Conservation (phyloP, 2,329 filamentous ascomycete genomes). For the Passalora sequoiae region DNA sequence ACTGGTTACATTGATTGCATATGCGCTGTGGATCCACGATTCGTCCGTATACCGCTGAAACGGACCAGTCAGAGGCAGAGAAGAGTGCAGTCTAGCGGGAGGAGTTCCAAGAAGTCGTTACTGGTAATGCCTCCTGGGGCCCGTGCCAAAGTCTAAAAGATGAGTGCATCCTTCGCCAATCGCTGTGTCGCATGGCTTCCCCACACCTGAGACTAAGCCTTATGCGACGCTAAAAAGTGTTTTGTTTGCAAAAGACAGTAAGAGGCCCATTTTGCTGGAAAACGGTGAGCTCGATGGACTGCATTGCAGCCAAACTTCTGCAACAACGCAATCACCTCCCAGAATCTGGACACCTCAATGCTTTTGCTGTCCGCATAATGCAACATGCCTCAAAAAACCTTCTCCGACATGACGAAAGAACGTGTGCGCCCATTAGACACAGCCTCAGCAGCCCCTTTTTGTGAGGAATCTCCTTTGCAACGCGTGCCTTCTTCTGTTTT, state of each 20-base stretch:
- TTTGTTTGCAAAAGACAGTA: neutral
- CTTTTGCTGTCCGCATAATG: neutral
- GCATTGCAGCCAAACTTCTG: constrained; percentile 5
- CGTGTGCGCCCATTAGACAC: neutral
- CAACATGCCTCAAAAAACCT: no score
- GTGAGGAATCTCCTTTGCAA: neutral
- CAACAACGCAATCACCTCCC: neutral
- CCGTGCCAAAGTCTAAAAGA: no score
- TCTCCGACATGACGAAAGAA: neutral
- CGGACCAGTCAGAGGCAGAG: constrained; percentile 12
- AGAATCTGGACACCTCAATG: no score
- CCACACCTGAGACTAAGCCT: constrained; percentile 13
- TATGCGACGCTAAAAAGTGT: constrained; percentile 17
- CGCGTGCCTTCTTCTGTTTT: neutral
- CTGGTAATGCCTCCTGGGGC: no score
- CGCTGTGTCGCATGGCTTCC: constrained; percentile 7
- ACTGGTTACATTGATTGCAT: neutral
- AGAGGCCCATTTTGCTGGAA: constrained; percentile 9
- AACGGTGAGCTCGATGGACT: constrained; percentile 8
- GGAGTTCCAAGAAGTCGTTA: no score
- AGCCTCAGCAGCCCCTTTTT: neutral
- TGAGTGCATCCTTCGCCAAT: no score
- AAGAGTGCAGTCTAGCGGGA: constrained; percentile 7
- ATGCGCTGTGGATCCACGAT: constrained; percentile 9
- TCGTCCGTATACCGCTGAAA: constrained; percentile 4